A percentile compares a stretch with the other conserved stretches of the same genome.
Evolutionary conservation across 1,284 basidiomycete genomes (phyloP).

Genomic region (Peniophora sp.): DNA sequence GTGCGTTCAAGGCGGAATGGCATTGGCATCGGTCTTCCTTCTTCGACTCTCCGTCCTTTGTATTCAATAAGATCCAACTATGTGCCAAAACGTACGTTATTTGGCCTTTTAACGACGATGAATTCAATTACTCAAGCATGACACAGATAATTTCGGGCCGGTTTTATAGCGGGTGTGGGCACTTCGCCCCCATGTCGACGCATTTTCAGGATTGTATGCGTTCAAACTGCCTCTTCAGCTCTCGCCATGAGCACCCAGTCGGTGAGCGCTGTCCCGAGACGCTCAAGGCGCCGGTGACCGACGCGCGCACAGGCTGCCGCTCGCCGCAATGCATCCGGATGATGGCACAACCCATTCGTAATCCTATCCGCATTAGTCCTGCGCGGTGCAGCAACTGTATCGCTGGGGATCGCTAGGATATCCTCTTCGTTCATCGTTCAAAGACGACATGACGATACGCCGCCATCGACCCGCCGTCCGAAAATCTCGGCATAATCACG

Average conservation of each 20-base stretch:
- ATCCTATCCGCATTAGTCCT: slow-evolving; percentile 67
- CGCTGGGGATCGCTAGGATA: background rate
- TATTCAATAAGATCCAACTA: slow-evolving; percentile 25
- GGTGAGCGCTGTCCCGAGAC: slow-evolving; percentile 33
- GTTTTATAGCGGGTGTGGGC: slow-evolving; percentile 63
- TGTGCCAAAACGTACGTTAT: slow-evolving; percentile 70
- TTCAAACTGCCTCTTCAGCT: slow-evolving; percentile 63
- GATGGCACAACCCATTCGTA: slow-evolving; percentile 64
- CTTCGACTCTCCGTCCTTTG: slow-evolving; percentile 13
- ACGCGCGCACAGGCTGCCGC: slow-evolving; percentile 42
- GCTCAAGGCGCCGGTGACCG: too few species aligned
- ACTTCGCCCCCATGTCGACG: slow-evolving; percentile 70
- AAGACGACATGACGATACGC: too few species aligned
- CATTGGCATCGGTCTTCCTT: slow-evolving; percentile 5
- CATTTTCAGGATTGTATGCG: slow-evolving; percentile 58
- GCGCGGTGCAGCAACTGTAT: slow-evolving; percentile 4
- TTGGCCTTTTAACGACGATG: slow-evolving; percentile 1
- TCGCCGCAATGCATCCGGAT: slow-evolving; percentile 50
- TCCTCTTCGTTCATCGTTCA: background rate
- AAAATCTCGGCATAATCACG: too few species aligned
- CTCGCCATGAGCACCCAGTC: slow-evolving; percentile 47
- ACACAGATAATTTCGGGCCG: slow-evolving; percentile 69
- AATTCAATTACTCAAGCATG: slow-evolving; percentile 11
- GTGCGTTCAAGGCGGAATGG: too few species aligned
- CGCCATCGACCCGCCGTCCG: too few species aligned